Percentiles rank a stretch among this genome's conserved stretches.
Conservation (phyloP, 108 stramenopile species). For the Nitzschia sp. region DNA sequence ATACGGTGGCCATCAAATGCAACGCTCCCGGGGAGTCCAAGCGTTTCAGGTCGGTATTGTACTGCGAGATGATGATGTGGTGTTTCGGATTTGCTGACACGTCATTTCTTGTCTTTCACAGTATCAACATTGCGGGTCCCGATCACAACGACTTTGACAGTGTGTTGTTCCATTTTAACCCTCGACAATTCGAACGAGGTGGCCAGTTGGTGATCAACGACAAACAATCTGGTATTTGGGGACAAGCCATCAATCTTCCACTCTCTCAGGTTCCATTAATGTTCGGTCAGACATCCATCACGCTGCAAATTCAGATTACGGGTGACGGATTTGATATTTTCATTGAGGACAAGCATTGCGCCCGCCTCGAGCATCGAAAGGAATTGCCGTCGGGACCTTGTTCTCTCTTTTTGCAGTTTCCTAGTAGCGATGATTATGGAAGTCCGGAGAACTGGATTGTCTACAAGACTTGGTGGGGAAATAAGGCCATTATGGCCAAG, state of each 20-base stretch:
- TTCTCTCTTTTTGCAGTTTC: slow-evolving; percentile 72
- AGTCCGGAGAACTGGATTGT: slow-evolving; percentile 81
- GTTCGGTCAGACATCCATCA: slow-evolving; percentile 73
- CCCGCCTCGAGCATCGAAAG: slow-evolving; percentile 75
- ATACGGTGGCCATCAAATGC: slow-evolving; percentile 88
- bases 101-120: background rate
- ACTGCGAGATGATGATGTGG: background rate
- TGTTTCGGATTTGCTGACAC: background rate
- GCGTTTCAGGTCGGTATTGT: slow-evolving; percentile 53
- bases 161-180: slow-evolving; percentile 85
- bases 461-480: slow-evolving; percentile 86
- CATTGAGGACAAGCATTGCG: slow-evolving; percentile 74
- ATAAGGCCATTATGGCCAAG: slow-evolving; percentile 61
- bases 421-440: slow-evolving; percentile 75
- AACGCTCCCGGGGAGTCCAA: slow-evolving; percentile 69
- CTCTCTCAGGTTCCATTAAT: slow-evolving; percentile 72
- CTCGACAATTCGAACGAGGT: slow-evolving; percentile 70
- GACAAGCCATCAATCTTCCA: slow-evolving; percentile 70
- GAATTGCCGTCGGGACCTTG: slow-evolving; percentile 46
- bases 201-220: slow-evolving; percentile 84
- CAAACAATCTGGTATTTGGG: slow-evolving; percentile 81
- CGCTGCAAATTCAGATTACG: slow-evolving; percentile 77
- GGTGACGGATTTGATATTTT: slow-evolving; percentile 86
- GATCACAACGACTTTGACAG: slow-evolving; percentile 60
- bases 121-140: slow-evolving; percentile 75